A percentile compares a stretch with the other conserved stretches of the same genome.
Conservation (phyloP, 2,329 filamentous ascomycete species). For the Calonectria hongkongensis region DNA sequence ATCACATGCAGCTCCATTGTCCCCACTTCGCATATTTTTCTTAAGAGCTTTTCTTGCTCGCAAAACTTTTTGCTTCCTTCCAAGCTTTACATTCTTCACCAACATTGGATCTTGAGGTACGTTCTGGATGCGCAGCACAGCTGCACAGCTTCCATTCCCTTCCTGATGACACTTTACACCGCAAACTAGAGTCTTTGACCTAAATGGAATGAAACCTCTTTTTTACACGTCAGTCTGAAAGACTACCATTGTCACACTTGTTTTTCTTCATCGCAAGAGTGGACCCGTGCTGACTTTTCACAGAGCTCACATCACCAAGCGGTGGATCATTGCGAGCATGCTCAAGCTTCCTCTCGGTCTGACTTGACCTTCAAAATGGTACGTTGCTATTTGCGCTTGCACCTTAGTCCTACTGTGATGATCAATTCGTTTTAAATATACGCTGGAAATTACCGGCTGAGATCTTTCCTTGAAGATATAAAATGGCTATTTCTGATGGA, state of each 20-base stretch:
- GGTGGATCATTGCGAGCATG: constrained; percentile 54
- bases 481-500: constrained; percentile 90
- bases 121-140: constrained; percentile 40
- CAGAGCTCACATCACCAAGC: constrained; percentile 53
- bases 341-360: constrained; percentile 32
- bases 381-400: constrained; percentile 46
- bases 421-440: constrained; percentile 80
- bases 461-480: constrained; percentile 83
- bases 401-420: constrained; percentile 65
- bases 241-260: constrained; percentile 52
- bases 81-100: constrained; percentile 45
- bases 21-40: constrained; percentile 53
- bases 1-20: constrained; percentile 41
- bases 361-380: constrained; percentile 50
- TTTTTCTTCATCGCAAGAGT: constrained; percentile 39
- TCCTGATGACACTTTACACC: constrained; percentile 89
- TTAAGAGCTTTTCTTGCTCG: constrained; percentile 50
- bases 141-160: constrained; percentile 51
- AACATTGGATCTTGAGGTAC: constrained; percentile 55
- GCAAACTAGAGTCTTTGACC: constrained; percentile 99
- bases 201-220: constrained; percentile 84
- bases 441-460: constrained; percentile 99
- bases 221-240: constrained; percentile 95
- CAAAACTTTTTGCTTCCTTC: constrained; percentile 49
- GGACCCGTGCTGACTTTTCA: constrained; percentile 53